Conservation (phyloP, 495 filamentous ascomycete genomes). For the Trichoderma gamsii region DNA sequence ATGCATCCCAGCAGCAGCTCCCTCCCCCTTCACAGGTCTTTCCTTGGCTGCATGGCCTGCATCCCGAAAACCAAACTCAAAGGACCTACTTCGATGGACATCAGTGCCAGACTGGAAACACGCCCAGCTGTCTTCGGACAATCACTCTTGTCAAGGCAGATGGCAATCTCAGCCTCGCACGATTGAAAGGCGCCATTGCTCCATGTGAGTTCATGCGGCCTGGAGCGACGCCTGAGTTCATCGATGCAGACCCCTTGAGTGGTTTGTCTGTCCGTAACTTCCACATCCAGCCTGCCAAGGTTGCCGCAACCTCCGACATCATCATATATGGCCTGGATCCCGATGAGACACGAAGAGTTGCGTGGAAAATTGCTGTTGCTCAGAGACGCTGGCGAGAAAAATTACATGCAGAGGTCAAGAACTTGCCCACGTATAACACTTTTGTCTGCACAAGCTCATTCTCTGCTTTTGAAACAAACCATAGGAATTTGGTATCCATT, state of each 20-base stretch:
- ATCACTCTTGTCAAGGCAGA: slow-evolving; percentile 86
- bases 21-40: slow-evolving; percentile 81
- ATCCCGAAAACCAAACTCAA: slow-evolving; percentile 81
- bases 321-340: slow-evolving; percentile 78
- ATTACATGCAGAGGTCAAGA: slow-evolving; percentile 48
- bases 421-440: slow-evolving; percentile 68
- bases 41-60: slow-evolving; percentile 97
- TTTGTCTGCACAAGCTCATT: slow-evolving; percentile 70
- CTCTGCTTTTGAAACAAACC: slow-evolving; percentile 62
- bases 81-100: slow-evolving; percentile 80
- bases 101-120: slow-evolving; percentile 61
- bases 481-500: slow-evolving; percentile 64
- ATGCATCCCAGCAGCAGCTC: slow-evolving; percentile 67
- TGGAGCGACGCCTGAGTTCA: slow-evolving; percentile 46
- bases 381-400: slow-evolving; percentile 67
- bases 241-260: slow-evolving; percentile 74
- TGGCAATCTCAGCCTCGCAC: slow-evolving; percentile 65
- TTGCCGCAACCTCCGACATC: slow-evolving; percentile 83
- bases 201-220: slow-evolving; percentile 68
- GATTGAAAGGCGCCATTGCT: slow-evolving; percentile 77
- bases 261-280: slow-evolving; percentile 88
- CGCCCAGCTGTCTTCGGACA: slow-evolving; percentile 73
- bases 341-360: slow-evolving; percentile 57
- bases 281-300: slow-evolving; percentile 89
- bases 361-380: slow-evolving; percentile 64